Evolutionary conservation across 768 basidiomycete genomes (phyloP).

Genomic region (Russula foetens): DNA sequence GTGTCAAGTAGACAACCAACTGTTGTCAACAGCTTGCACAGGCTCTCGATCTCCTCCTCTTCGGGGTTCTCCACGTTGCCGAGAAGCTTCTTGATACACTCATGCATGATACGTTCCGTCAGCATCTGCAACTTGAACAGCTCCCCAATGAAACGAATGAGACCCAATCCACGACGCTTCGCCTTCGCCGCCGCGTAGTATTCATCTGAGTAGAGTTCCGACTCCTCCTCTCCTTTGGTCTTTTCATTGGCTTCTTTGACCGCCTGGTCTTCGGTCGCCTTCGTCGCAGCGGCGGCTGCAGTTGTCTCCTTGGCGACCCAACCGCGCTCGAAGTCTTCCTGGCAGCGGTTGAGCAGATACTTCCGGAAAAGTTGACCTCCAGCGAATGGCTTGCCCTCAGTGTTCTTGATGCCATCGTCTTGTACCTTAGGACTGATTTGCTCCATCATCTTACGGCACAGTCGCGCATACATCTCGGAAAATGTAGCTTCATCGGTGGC

Average conservation of each 20-base stretch:
- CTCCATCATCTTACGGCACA: constrained; percentile 96
- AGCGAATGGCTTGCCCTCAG: constrained; percentile 80
- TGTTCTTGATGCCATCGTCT: constrained; percentile 76
- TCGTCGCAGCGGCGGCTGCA: constrained; percentile 76
- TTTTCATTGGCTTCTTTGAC: constrained; percentile 38
- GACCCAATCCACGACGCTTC: constrained; percentile 92
- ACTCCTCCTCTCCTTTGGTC: constrained; percentile 37
- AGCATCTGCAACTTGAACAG: constrained; percentile 99
- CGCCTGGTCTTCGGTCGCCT: constrained; percentile 80
- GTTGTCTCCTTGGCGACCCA: constrained; percentile 88
- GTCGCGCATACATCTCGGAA: constrained; percentile 95
- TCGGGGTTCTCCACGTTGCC: constrained; percentile 92
- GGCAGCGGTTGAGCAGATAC: constrained; percentile 93
- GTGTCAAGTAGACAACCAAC: constrained; percentile 82
- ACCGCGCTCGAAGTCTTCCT: constrained; percentile 95
- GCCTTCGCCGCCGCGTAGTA: constrained; percentile 96
- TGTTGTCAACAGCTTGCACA: constrained; percentile 88
- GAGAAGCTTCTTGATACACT: constrained; percentile 93
- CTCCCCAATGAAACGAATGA: constrained; percentile 98
- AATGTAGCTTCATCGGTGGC: constrained; percentile 93
- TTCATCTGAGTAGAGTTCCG: constrained; percentile 86
- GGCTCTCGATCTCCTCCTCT: constrained; percentile 95
- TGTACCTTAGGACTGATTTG: constrained; percentile 80
- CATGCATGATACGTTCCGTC: constrained; percentile 96
- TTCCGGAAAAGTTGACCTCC: constrained; percentile 95